Conservation (phyloP, 176 grass and related monocot genomes). For the Coix lacrymajobi region DNA sequence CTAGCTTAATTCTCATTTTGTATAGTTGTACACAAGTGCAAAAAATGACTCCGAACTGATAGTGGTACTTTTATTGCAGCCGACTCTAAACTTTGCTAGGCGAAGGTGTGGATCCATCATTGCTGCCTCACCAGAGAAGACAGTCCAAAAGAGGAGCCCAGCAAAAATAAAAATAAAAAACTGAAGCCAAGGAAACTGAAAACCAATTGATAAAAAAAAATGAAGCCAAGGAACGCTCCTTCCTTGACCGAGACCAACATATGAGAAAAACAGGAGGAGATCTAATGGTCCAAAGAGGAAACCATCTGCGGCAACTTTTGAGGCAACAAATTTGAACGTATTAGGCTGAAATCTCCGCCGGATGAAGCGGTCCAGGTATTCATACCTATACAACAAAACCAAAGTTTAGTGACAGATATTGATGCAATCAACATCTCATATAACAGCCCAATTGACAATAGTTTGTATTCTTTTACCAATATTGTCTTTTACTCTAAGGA, state of each 20-base stretch:
- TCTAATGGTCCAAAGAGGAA: conserved; percentile 71
- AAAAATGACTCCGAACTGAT: no score
- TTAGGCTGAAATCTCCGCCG: conserved; percentile 54
- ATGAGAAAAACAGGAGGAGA: conserved; percentile 82
- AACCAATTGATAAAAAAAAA: no score
- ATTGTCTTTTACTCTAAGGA: not conserved
- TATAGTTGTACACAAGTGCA: no score
- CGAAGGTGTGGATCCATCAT: no score
- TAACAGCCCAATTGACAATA: not conserved
- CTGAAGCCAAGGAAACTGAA: no score
- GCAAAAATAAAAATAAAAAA: no score
- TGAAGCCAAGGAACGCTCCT: no score
- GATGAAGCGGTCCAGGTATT: conserved; percentile 76
- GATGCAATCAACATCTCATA: not conserved
- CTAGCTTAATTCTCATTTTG: no score
- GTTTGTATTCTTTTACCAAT: not conserved
- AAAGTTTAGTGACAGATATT: conserved; percentile 7
- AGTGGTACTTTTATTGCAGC: no score
- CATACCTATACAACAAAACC: conserved; percentile 59
- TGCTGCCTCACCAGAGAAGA: no score
- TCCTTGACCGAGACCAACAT: conserved; percentile 71
- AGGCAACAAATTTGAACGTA: conserved; percentile 62
- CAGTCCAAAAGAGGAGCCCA: no score
- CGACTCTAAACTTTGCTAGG: no score
- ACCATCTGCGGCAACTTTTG: conserved; percentile 76